phyloP scores from a whole-genome alignment of 2,329 filamentous ascomycete genomes.

The Fusarium nygamai region DNA sequence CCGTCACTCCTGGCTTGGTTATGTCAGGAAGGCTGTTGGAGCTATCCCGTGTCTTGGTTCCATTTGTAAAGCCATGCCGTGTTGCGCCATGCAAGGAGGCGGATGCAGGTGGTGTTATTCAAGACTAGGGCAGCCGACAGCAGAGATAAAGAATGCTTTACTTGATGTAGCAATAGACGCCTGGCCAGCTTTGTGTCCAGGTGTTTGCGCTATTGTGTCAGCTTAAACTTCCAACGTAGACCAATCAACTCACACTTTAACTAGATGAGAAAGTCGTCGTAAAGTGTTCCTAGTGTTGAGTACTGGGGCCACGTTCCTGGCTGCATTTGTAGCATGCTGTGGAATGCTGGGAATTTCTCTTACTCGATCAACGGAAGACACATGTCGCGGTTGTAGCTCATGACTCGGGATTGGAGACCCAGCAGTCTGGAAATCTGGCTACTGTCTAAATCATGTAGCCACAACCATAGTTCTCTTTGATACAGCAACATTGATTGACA shows the following conservation, averaged over 20 bases:
- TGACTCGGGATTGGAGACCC: conserved; percentile 26
- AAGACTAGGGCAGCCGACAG: conserved; percentile 1
- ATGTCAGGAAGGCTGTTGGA: not conserved
- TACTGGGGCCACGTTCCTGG: conserved; percentile 31
- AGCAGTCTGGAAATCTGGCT: conserved; percentile 24
- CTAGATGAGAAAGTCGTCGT: conserved; percentile 1
- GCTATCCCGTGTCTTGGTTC: conserved; percentile 15
- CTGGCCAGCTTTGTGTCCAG: not conserved
- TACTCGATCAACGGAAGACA: conserved; percentile 10
- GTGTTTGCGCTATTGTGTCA: conserved; percentile 4
- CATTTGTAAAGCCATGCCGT: conserved; percentile 21
- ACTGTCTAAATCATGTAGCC: not conserved
- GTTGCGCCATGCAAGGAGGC: conserved; percentile 38
- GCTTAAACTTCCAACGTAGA: not conserved
- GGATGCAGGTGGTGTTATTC: conserved; percentile 18
- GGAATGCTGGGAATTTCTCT: conserved; percentile 41
- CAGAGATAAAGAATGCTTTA: not conserved
- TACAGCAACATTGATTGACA: not conserved
- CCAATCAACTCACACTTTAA: not conserved
- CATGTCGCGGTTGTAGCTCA: conserved; percentile 24
- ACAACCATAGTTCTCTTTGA: not conserved
- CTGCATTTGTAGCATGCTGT: conserved; percentile 20
- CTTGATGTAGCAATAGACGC: not conserved
- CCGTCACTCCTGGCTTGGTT: not conserved
- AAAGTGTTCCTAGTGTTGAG: not conserved